Conservation (phyloP, 2,329 filamentous ascomycete genomes). For the Eurotiales sp. region DNA sequence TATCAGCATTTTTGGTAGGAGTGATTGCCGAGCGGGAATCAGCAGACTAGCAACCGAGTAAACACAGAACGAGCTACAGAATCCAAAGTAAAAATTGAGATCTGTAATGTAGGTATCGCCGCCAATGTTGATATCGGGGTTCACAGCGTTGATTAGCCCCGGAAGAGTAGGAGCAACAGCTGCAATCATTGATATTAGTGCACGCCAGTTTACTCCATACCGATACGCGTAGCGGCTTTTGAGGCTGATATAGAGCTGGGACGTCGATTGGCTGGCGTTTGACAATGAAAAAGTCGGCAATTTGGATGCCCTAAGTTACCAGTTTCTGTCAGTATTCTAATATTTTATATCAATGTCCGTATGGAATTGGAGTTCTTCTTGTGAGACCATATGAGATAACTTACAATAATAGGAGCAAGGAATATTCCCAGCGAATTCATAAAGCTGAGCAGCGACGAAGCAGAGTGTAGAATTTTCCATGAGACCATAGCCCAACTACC, state of each 20-base stretch:
- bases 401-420: not conserved
- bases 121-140: not conserved
- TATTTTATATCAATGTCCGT: no score
- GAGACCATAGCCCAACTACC: not conserved
- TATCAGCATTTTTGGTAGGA: not conserved
- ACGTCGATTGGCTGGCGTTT: constrained; percentile 7
- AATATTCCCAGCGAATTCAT: constrained; percentile 4
- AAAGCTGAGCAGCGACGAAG: not conserved
- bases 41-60: not conserved
- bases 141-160: constrained; percentile 3
- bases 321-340: not conserved
- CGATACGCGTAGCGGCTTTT: not conserved
- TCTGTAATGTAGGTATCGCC: not conserved
- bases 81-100: not conserved
- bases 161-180: constrained; percentile 7
- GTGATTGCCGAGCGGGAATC: not conserved
- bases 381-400: no score
- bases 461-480: not conserved
- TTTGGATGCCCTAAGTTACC: not conserved
- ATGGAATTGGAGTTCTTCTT: no score
- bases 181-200: not conserved
- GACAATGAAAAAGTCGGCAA: constrained; percentile 3
- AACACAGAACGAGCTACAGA: not conserved
- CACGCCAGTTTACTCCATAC: constrained; percentile 9
- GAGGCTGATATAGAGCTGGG: constrained; percentile 2